Percentiles rank a stretch among this genome's conserved stretches.
These are phyloP conservation scores for Pontederia paniculata DNA, from an alignment of 176 grass and related monocot genomes.

Conservation along the genomic window DNA sequence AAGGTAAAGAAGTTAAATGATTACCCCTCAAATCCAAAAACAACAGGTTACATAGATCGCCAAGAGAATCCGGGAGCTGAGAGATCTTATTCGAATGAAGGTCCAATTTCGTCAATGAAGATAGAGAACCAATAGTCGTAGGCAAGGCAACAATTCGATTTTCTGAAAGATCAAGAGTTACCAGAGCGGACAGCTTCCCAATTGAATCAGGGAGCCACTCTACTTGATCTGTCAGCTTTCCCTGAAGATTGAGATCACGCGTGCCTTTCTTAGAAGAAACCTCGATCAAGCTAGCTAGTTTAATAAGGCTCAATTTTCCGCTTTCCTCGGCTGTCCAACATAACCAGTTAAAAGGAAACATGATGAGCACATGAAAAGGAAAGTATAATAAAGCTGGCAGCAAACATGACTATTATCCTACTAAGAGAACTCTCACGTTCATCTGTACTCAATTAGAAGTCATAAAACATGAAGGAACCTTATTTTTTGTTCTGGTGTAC, in stretches of 20 bases:
- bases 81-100: conserved; percentile 79
- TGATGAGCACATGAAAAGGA: background rate
- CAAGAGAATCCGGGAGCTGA: conserved; percentile 75
- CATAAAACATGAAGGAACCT: too few relatives aligned
- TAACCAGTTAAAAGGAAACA: background rate
- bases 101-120: conserved; percentile 71
- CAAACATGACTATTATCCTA: background rate
- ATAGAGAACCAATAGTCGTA: conserved; percentile 60
- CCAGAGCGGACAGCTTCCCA: conserved; percentile 68
- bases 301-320: conserved; percentile 82
- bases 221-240: conserved; percentile 81
- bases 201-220: conserved; percentile 97
- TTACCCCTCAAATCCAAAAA: conserved; percentile 81
- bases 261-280: conserved; percentile 64
- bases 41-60: conserved; percentile 52
- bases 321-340: conserved; percentile 25
- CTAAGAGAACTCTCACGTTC: too few relatives aligned
- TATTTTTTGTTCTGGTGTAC: too few relatives aligned
- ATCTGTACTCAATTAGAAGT: too few relatives aligned
- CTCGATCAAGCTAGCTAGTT: conserved; percentile 92
- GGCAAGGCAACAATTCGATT: conserved; percentile 77
- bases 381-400: background rate
- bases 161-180: conserved; percentile 71
- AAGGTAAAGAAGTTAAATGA: conserved; percentile 54
- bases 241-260: conserved; percentile 56